Evolutionary conservation across 148 eudicot genomes (phyloP).

Genomic region (Beta vulgaris): DNA sequence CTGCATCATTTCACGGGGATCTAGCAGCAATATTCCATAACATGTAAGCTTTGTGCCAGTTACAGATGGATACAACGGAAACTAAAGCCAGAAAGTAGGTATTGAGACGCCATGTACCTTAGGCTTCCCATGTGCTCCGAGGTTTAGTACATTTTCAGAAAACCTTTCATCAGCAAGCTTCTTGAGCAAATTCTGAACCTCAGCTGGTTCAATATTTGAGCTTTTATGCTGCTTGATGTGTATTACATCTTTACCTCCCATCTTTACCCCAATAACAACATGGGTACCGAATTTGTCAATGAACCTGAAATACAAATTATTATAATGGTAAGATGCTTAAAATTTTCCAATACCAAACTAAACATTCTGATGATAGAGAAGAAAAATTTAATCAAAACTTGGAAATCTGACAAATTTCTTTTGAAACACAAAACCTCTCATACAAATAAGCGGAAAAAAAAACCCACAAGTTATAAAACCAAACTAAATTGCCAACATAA

Average conservation of each 20-base stretch:
- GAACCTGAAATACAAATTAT: conserved; percentile 55
- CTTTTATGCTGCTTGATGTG: conserved; percentile 74
- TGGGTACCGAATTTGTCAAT: conserved; percentile 93
- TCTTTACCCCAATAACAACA: conserved; percentile 84
- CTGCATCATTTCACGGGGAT: background rate
- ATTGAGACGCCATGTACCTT: conserved; percentile 43
- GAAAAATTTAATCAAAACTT: background rate
- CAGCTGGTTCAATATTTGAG: conserved; percentile 58
- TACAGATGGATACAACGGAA: background rate
- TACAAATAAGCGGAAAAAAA: too few species aligned
- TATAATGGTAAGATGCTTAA: background rate
- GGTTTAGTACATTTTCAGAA: conserved; percentile 43
- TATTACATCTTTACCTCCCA: conserved; percentile 96
- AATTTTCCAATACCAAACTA: background rate
- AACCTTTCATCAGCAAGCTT: conserved; percentile 73
- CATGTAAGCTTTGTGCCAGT: background rate
- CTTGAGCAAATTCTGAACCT: conserved; percentile 73
- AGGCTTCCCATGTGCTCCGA: conserved; percentile 35
- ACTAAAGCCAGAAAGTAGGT: background rate
- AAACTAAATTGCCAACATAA: background rate
- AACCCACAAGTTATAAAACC: background rate
- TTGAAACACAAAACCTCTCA: background rate
- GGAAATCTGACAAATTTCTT: background rate
- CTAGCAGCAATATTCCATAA: background rate
- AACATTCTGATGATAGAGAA: background rate